Conservation (phyloP, 1,284 basidiomycete species). For the Rhodofomes roseus region DNA sequence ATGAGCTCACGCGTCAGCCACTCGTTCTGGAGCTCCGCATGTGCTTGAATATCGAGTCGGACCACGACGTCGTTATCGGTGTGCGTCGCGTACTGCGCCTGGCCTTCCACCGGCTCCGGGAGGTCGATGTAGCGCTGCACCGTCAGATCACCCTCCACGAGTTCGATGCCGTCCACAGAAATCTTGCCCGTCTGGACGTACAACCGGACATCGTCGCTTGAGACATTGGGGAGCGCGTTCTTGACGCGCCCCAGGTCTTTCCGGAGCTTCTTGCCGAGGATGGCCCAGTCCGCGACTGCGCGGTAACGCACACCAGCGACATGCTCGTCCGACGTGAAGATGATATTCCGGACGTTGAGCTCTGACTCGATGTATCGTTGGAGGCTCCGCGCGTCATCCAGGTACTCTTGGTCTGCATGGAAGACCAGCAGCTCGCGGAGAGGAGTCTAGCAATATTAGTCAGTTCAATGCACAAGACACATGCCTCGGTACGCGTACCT, state of each 20-base stretch:
- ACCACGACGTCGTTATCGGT: conserved; percentile 96
- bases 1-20: conserved; percentile 89
- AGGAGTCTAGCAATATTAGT: conserved; percentile 62
- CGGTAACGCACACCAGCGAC: conserved; percentile 89
- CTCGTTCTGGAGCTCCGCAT: conserved; percentile 85
- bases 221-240: conserved; percentile 78
- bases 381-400: conserved; percentile 84
- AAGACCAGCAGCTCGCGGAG: conserved; percentile 93
- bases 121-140: conserved; percentile 92
- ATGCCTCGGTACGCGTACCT: conserved; percentile 48
- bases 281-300: conserved; percentile 94
- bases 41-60: conserved; percentile 84
- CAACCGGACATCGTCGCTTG: conserved; percentile 81
- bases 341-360: conserved; percentile 89
- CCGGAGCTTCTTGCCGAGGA: conserved; percentile 90
- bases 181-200: conserved; percentile 81
- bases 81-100: conserved; percentile 75
- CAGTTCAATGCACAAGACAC: neutral
- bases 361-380: conserved; percentile 92
- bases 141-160: conserved; percentile 86
- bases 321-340: conserved; percentile 87
- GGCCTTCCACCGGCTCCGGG: conserved; percentile 50
- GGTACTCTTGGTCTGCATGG: conserved; percentile 85
- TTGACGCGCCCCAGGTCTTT: conserved; percentile 93
- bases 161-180: conserved; percentile 85